These are phyloP conservation scores for Plasmopara muralis DNA, from an alignment of 352 stramenopile genomes.

Conservation along the genomic window DNA sequence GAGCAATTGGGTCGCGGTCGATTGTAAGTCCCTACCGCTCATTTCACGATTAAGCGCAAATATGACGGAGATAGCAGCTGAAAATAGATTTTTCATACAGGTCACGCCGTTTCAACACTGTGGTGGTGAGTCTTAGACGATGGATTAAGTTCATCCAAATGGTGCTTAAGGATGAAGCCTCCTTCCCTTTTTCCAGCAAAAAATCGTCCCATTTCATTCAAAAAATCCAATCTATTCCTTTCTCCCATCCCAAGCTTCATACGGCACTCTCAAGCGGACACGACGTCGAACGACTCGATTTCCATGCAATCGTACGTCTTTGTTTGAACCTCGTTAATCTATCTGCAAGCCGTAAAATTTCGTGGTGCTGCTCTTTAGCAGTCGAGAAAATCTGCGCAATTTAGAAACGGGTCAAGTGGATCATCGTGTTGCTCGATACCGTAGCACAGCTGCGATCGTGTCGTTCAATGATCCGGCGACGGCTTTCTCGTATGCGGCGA, in stretches of 20 bases:
- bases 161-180: conserved; percentile 19
- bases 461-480: conserved; percentile 51
- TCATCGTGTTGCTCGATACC: conserved; percentile 38
- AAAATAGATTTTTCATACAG: conserved; percentile 1
- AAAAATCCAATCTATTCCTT: conserved; percentile 9
- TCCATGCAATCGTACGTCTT: conserved; percentile 21
- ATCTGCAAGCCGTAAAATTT: no score
- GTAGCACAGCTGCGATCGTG: conserved; percentile 41
- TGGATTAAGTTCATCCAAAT: conserved; percentile 24
- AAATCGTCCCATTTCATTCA: conserved; percentile 8
- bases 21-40: conserved; percentile 19
- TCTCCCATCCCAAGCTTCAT: conserved; percentile 63
- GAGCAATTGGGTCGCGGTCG: conserved; percentile 30
- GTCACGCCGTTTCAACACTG: conserved; percentile 14
- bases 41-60: conserved; percentile 12
- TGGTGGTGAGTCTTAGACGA: conserved; percentile 16
- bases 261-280: conserved; percentile 48
- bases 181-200: conserved; percentile 6
- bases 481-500: conserved; percentile 46
- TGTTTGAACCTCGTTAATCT: neutral
- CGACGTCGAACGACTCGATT: conserved; percentile 17
- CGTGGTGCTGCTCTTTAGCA: no score
- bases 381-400: no score
- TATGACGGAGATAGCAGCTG: neutral
- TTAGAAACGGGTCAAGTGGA: conserved; percentile 5